These are phyloP conservation scores for Kwoniella botswanensis DNA, from an alignment of 768 basidiomycete species.

Conservation along the genomic window DNA sequence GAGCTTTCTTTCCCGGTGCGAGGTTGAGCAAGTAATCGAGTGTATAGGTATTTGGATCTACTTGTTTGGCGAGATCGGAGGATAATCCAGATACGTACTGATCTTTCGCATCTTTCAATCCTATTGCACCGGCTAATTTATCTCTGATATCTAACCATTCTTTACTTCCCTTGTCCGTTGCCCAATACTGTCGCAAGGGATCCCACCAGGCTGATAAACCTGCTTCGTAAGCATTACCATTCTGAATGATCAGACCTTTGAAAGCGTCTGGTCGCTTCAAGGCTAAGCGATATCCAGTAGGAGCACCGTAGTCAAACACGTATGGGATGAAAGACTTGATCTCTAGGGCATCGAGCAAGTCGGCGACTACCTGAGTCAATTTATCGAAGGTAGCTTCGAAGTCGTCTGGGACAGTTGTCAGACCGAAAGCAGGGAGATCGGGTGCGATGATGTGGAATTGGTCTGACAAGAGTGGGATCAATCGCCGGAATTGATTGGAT, in stretches of 20 bases:
- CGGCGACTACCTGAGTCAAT: slow-evolving; percentile 60
- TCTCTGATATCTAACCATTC: not conserved
- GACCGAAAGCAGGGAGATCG: slow-evolving; percentile 65
- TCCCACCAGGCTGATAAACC: slow-evolving; percentile 62
- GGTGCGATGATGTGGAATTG: slow-evolving; percentile 63
- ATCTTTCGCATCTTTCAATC: slow-evolving; percentile 2
- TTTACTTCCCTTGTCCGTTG: slow-evolving; percentile 8
- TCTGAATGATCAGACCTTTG: slow-evolving; percentile 63
- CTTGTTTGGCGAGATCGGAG: slow-evolving; percentile 47
- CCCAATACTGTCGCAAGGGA: slow-evolving; percentile 32
- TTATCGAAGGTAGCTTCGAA: slow-evolving; percentile 61
- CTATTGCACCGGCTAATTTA: not conserved
- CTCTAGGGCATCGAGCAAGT: slow-evolving; percentile 60
- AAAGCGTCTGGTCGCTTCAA: slow-evolving; percentile 60
- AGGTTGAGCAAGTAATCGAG: slow-evolving; percentile 62
- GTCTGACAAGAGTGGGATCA: slow-evolving; percentile 61
- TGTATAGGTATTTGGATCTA: slow-evolving; percentile 58
- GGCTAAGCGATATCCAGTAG: slow-evolving; percentile 56
- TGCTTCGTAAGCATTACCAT: slow-evolving; percentile 63
- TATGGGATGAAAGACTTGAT: slow-evolving; percentile 62
- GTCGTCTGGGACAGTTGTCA: slow-evolving; percentile 60
- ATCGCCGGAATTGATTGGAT: slow-evolving; percentile 63
- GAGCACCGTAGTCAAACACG: slow-evolving; percentile 64
- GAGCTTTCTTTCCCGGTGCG: slow-evolving; percentile 55
- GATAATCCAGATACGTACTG: slow-evolving; percentile 42